These are phyloP conservation scores for Diplogelasinospora grovesii DNA, from an alignment of 495 filamentous ascomycete genomes.

Conservation along the genomic window DNA sequence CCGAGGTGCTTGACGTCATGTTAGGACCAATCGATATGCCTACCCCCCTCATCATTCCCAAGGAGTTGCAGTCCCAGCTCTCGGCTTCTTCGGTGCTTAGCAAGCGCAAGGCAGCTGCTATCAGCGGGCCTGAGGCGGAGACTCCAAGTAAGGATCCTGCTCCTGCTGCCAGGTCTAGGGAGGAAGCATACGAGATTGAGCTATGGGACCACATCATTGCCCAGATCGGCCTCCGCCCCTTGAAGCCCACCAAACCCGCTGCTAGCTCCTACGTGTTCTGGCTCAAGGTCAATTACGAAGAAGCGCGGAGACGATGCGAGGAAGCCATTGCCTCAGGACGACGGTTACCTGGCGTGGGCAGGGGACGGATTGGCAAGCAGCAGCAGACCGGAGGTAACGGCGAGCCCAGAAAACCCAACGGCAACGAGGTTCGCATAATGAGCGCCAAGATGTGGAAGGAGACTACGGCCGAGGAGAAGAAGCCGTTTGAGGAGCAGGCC, in stretches of 20 bases:
- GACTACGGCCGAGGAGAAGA: constrained; percentile 56
- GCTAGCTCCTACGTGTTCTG: constrained; percentile 71
- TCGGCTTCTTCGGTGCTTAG: constrained; percentile 22
- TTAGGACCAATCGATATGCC: constrained; percentile 75
- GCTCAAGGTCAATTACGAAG: constrained; percentile 73
- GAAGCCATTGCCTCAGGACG: too few species aligned
- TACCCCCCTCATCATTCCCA: constrained; percentile 64
- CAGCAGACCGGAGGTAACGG: too few species aligned
- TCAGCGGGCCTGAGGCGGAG: too few species aligned
- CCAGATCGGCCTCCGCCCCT: constrained; percentile 65
- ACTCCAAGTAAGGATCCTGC: constrained; percentile 43
- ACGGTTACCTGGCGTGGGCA: constrained; percentile 53
- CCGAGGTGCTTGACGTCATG: constrained; percentile 72
- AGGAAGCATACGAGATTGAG: constrained; percentile 66
- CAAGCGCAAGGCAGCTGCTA: constrained; percentile 51
- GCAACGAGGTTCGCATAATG: constrained; percentile 76
- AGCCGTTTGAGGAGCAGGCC: constrained; percentile 68
- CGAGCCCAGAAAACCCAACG: constrained; percentile 61
- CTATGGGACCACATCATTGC: constrained; percentile 61
- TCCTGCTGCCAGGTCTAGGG: constrained; percentile 45
- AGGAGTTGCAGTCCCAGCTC: too few species aligned
- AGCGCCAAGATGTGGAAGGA: constrained; percentile 87
- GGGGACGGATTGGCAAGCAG: too few species aligned
- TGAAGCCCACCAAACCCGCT: constrained; percentile 59
- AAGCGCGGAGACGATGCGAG: constrained; percentile 66